Evolutionary conservation across 441 rosid species (phyloP), one percentile per base, ranked within the genome.

Genomic region (Biscutella laevigata): DNA sequence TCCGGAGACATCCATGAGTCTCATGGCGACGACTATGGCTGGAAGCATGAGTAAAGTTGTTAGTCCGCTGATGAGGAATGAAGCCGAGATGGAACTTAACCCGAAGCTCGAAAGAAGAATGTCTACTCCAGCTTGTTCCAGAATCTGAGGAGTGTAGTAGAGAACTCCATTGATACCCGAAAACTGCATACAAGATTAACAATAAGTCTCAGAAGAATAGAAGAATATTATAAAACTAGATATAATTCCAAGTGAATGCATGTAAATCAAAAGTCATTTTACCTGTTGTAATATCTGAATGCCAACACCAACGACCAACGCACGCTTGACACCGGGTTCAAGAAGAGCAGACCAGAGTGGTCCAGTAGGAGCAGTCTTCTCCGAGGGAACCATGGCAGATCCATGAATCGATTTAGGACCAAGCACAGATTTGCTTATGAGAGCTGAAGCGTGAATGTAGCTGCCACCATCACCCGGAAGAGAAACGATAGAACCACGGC

Each of bases 91-190:
- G 4, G 91, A 59, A 59, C 84, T 53, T 14, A 80, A 64, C 29
- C 84, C 81, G 50, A 83, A 40, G 59, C 62, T 57, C 9, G 83
- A 57, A 20, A 83, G 81, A 53, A 83, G 84, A 68, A 83, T 77
- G 59, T 74, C 83, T 3, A 83, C 87, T 0, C 91, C 91, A 6
- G 87, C 86, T 0, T 72, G 73, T 67, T 80, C 84, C 2, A 83
- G 84, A 62, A 83, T 83, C 80, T 83, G 91, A 53, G 91, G 91
- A 35, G 87, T 83, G 72, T 83, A 83, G 72, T 83, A 80, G 24
- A 83, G 78, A 53, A 83, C 91, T 57, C 91, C 91, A 37, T 78
- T 83, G 61, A 83, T 80, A 40, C 91, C 91, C 3, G 91, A 78
- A 62, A 83, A 74, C 91, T 83, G 63, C 74, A 58, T 22, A 42